Evolutionary conservation across 2,329 filamentous ascomycete genomes (phyloP).

Genomic region (Fusarium palustre): DNA sequence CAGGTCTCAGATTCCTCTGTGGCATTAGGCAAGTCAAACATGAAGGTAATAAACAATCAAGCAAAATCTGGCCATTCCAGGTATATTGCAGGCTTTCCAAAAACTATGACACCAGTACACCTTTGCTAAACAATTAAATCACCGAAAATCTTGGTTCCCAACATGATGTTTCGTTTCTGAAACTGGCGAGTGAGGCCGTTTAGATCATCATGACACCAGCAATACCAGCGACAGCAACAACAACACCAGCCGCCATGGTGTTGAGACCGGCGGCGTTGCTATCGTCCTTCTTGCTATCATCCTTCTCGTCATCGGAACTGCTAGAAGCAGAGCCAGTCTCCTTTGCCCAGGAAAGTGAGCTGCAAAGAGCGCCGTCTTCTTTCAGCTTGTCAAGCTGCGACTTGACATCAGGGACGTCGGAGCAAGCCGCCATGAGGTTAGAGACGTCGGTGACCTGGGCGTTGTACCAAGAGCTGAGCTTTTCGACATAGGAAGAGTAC

Average conservation of each 20-base stretch:
- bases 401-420: conserved; percentile 45
- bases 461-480: conserved; percentile 41
- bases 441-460: conserved; percentile 34
- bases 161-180: background rate
- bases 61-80: background rate
- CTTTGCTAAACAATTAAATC: conserved; percentile 2
- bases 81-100: background rate
- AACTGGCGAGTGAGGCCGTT: background rate
- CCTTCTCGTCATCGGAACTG: background rate
- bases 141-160: background rate
- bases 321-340: conserved; percentile 24
- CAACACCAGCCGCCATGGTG: conserved; percentile 25
- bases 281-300: conserved; percentile 7
- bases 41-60: background rate
- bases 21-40: background rate
- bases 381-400: conserved; percentile 10
- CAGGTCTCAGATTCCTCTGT: too few relatives aligned
- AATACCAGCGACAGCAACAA: conserved; percentile 22
- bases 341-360: conserved; percentile 21
- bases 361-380: conserved; percentile 13
- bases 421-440: conserved; percentile 44
- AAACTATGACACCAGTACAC: background rate
- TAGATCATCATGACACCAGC: conserved; percentile 34
- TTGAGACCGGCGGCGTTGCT: conserved; percentile 17
- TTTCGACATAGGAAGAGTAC: conserved; percentile 42